Percentiles rank a stretch among this genome's conserved stretches.
These are phyloP conservation scores for Musa schizocarpa DNA, from an alignment of 176 grass and related monocot genomes.

Conservation along the genomic window DNA sequence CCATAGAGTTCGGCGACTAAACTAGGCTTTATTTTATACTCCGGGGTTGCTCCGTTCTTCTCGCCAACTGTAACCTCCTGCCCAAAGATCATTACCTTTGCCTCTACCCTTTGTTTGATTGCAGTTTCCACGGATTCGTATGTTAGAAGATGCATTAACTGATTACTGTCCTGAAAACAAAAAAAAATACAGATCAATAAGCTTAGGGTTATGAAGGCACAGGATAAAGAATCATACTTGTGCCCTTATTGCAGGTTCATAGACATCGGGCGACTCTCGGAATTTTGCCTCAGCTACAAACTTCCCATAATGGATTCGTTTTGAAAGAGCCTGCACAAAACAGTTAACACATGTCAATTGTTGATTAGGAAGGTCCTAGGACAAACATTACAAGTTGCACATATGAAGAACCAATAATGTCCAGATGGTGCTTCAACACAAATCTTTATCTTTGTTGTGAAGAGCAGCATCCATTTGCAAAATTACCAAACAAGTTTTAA, in stretches of 20 bases:
- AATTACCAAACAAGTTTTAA: too few species aligned
- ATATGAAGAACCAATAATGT: too few species aligned
- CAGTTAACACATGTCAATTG: background rate
- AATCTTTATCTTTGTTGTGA: too few species aligned
- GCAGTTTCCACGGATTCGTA: slow-evolving; percentile 46
- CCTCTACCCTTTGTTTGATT: slow-evolving; percentile 48
- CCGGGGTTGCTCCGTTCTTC: slow-evolving; percentile 16
- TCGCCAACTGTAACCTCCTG: slow-evolving; percentile 47
- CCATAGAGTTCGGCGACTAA: slow-evolving; percentile 66
- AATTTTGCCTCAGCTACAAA: slow-evolving; percentile 94
- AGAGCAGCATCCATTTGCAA: too few species aligned
- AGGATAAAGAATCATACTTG: slow-evolving; percentile 22
- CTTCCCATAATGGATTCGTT: slow-evolving; percentile 90
- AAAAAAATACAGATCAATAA: background rate
- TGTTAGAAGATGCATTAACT: slow-evolving; percentile 60
- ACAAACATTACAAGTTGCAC: too few species aligned
- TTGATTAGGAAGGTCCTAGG: background rate
- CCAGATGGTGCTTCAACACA: too few species aligned
- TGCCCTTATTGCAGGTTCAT: slow-evolving; percentile 49
- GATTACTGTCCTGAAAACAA: slow-evolving; percentile 39
- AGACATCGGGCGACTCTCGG: slow-evolving; percentile 43
- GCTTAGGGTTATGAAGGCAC: background rate
- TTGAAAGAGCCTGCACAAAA: slow-evolving; percentile 57
- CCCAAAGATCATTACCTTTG: slow-evolving; percentile 63
- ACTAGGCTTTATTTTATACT: slow-evolving; percentile 58